Evolutionary conservation across 768 basidiomycete genomes (phyloP).

Genomic region (Russula compacta): DNA sequence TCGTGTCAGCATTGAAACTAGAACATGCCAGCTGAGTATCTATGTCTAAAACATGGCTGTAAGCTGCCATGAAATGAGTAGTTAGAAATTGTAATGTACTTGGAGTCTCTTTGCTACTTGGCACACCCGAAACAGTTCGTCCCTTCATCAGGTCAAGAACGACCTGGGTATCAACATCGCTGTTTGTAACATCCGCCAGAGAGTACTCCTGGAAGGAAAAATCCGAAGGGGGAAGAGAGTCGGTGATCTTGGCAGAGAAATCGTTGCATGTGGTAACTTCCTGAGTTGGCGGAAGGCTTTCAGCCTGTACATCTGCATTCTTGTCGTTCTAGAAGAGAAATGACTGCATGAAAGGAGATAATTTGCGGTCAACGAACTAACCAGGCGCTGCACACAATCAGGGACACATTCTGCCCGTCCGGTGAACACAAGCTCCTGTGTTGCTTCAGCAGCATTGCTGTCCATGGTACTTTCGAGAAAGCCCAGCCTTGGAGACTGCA

Average conservation of each 20-base stretch:
- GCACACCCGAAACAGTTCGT: slow-evolving; percentile 7
- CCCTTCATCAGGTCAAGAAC: slow-evolving; percentile 27
- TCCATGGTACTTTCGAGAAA: slow-evolving; percentile 31
- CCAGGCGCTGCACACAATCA: slow-evolving; percentile 12
- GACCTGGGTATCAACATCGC: slow-evolving; percentile 34
- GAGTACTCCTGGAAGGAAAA: slow-evolving; percentile 6
- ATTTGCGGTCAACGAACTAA: neutral
- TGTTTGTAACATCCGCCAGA: slow-evolving; percentile 5
- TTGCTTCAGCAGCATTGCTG: slow-evolving; percentile 40
- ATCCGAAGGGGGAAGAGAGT: slow-evolving; percentile 20
- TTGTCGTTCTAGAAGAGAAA: slow-evolving; percentile 6
- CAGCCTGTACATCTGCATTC: neutral
- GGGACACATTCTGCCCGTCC: slow-evolving; percentile 15
- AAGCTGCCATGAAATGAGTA: neutral
- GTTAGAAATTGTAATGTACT: slow-evolving; percentile 26
- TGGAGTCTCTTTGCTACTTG: slow-evolving; percentile 40
- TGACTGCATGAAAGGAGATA: neutral
- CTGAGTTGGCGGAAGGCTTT: slow-evolving; percentile 23
- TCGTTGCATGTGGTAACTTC: neutral
- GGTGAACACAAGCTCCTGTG: slow-evolving; percentile 18
- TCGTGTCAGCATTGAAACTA: slow-evolving; percentile 21
- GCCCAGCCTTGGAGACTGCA: slow-evolving; percentile 24
- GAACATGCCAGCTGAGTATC: slow-evolving; percentile 25
- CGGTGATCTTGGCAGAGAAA: neutral
- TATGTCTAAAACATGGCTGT: slow-evolving; percentile 22